phyloP scores from a whole-genome alignment of 208 protist species.

The Acanthamoeba castellanii region DNA sequence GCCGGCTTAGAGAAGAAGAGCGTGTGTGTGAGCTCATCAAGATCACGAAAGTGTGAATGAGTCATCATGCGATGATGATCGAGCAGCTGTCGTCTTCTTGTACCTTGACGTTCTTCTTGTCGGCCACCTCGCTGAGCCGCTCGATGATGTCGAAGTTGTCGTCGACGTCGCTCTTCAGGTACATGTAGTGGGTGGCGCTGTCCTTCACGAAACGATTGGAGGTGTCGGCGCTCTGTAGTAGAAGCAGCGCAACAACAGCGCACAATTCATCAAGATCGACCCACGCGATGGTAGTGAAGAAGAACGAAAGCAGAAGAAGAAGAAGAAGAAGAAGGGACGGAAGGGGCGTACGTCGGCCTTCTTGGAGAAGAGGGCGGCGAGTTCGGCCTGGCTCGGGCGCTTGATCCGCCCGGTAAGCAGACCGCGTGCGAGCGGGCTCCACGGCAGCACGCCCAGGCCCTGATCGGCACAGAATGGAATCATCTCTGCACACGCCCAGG shows the following conservation, averaged over 20 bases:
- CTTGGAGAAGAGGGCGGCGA: neutral
- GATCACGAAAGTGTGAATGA: neutral
- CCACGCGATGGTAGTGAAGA: too few species aligned
- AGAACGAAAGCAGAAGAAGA: too few species aligned
- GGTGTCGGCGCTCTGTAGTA: neutral
- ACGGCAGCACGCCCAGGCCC: constrained; percentile 68
- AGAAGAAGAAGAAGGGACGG: too few species aligned
- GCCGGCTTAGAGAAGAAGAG: neutral
- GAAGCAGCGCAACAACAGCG: neutral
- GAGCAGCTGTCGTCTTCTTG: neutral
- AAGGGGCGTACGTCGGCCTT: neutral
- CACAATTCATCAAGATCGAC: neutral
- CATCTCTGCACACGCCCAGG: constrained; percentile 1
- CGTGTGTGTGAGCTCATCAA: neutral
- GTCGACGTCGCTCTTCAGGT: constrained; percentile 24
- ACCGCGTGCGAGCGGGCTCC: constrained; percentile 65
- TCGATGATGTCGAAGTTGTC: constrained; percentile 70
- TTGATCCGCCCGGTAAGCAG: constrained; percentile 34
- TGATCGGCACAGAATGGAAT: constrained; percentile 58
- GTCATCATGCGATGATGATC: neutral
- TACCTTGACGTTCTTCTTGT: constrained; percentile 57
- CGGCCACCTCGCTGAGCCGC: constrained; percentile 18
- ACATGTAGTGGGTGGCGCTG: constrained; percentile 42
- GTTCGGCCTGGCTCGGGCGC: neutral
- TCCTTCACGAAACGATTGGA: constrained; percentile 41